Evolutionary conservation across 176 grass and related monocot species (phyloP).

Genomic region (Bothriochloa decipiens): DNA sequence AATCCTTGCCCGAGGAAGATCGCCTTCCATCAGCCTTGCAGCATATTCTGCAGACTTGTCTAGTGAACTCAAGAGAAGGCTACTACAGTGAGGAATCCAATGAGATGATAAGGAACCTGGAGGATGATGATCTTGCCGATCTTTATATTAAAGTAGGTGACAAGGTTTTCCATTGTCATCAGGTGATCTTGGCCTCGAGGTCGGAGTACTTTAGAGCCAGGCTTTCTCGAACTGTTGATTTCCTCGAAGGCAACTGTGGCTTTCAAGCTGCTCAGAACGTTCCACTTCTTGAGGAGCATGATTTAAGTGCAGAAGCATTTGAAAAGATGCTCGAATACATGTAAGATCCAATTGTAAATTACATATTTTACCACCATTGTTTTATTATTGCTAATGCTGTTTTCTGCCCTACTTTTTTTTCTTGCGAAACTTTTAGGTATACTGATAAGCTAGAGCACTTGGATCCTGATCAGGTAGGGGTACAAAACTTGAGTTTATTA

Average conservation of each 20-base stretch:
- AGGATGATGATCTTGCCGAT: constrained; percentile 64
- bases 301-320: constrained; percentile 88
- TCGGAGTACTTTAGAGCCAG: constrained; percentile 96
- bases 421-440: constrained; percentile 60
- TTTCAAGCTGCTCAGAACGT: constrained; percentile 38
- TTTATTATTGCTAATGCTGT: constrained; percentile 22
- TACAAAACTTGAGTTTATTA: background rate
- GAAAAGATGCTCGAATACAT: constrained; percentile 98
- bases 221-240: constrained; percentile 75
- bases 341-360: constrained; percentile 54
- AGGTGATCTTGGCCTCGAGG: constrained; percentile 87
- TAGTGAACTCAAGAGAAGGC: constrained; percentile 52
- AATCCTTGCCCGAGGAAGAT: constrained; percentile 72
- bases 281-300: constrained; percentile 87
- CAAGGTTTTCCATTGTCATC: constrained; percentile 79
- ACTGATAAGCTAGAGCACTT: constrained; percentile 79
- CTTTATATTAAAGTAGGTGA: constrained; percentile 79
- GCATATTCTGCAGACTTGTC: constrained; percentile 62
- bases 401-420: constrained; percentile 1
- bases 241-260: constrained; percentile 65
- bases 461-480: constrained; percentile 69
- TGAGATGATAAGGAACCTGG: constrained; percentile 25
- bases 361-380: constrained; percentile 15
- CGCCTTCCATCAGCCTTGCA: constrained; percentile 64
- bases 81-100: constrained; percentile 6